Conservation (phyloP, 768 basidiomycete genomes). For the Lyophyllum shimeji region DNA sequence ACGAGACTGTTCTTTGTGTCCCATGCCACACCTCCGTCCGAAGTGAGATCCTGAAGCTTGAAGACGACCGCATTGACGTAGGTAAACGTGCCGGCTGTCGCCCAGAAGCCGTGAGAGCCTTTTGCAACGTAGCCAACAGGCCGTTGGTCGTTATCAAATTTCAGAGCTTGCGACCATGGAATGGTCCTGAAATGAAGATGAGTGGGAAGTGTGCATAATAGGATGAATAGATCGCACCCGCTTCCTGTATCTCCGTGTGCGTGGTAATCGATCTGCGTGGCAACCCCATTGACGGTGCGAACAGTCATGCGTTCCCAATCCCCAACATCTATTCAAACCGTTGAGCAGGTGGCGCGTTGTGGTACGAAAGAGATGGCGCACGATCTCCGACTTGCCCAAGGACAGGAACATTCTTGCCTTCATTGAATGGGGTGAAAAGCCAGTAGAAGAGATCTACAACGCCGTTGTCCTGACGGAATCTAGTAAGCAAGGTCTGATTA, state of each 20-base stretch:
- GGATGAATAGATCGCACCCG: conserved; percentile 4
- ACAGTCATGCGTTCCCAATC: conserved; percentile 22
- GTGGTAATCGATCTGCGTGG: conserved; percentile 20
- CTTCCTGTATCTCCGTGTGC: conserved; percentile 16
- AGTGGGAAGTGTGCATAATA: background rate
- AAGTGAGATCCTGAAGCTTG: conserved; percentile 15
- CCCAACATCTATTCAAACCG: conserved; percentile 11
- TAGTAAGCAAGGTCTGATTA: background rate
- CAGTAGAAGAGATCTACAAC: conserved; percentile 19
- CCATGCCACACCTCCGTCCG: conserved; percentile 16
- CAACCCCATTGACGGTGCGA: conserved; percentile 16
- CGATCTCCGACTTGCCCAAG: conserved; percentile 18
- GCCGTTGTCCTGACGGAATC: conserved; percentile 10
- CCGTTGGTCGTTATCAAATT: conserved; percentile 18
- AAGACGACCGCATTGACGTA: conserved; percentile 16
- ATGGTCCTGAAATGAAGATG: conserved; percentile 12
- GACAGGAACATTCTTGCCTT: conserved; percentile 15
- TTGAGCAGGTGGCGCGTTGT: background rate
- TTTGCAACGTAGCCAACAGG: conserved; percentile 18
- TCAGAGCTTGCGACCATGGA: conserved; percentile 13
- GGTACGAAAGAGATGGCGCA: background rate
- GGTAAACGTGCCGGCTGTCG: conserved; percentile 17
- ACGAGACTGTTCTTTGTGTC: conserved; percentile 14
- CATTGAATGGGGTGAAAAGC: conserved; percentile 19
- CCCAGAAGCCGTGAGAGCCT: conserved; percentile 20